phyloP scores from a whole-genome alignment of 2,329 filamentous ascomycete species.

The Chrysoporthe austroafricana region DNA sequence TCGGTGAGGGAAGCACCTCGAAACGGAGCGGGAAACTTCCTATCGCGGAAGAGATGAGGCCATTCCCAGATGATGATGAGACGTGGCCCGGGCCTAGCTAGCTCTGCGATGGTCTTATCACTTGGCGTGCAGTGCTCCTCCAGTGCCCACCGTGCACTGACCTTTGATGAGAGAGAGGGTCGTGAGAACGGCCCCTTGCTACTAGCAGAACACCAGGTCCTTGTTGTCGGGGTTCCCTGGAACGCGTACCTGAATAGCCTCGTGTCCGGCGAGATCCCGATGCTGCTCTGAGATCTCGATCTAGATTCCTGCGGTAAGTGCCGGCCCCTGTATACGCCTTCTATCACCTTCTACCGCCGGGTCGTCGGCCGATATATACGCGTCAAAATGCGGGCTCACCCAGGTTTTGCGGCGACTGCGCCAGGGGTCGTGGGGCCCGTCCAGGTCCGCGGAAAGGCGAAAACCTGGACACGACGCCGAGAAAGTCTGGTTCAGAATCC shows the following conservation, averaged over 20 bases:
- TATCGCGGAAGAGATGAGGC: slow-evolving; percentile 13
- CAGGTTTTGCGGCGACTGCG: not conserved
- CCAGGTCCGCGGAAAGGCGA: not conserved
- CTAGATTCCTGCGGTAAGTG: not conserved
- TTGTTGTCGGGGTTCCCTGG: not conserved
- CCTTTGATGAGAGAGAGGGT: not conserved
- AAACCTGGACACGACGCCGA: not conserved
- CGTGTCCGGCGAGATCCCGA: slow-evolving; percentile 11
- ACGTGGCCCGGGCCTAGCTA: not conserved
- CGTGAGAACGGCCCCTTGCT: not conserved
- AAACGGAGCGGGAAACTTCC: not conserved
- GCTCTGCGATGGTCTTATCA: slow-evolving; percentile 6
- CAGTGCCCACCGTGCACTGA: not conserved
- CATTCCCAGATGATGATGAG: slow-evolving; percentile 4
- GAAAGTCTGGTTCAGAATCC: slow-evolving; percentile 10
- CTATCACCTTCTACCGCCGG: not conserved
- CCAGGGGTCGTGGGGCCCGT: not conserved
- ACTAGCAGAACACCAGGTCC: not conserved
- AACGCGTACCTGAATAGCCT: slow-evolving; percentile 11
- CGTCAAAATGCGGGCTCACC: not conserved
- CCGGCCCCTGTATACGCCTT: not conserved
- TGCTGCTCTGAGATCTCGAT: slow-evolving; percentile 22
- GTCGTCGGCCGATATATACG: not conserved
- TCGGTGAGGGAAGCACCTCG: not conserved
- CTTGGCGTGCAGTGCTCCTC: not conserved